Base-by-base conservation (phyloP, 2,329 filamentous ascomycete species). In the Ustilaginoidea virens region DNA sequence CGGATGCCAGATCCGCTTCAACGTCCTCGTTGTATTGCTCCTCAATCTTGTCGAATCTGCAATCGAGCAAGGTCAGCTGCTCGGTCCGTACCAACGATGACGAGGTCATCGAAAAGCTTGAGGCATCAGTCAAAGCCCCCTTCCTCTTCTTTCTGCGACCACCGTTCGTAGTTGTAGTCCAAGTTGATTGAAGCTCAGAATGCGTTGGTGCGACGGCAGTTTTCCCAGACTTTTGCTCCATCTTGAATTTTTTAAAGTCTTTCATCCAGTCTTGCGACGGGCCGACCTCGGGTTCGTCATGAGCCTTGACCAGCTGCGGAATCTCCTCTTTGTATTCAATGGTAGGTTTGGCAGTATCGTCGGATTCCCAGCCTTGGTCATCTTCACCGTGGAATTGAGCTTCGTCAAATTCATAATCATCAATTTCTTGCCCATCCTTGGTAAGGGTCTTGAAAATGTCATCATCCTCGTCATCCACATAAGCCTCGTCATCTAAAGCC, bases 201-300 rank as follows among this genome's bases (percentile, higher is more conserved):
- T 66, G 66, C 17, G 51, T 46, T n/a, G 51, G 45, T 1, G 66
- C 62, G 5, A 50, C 53, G 19, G 43, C 49, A 15, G 44, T 43
- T 36, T 62, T 47, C 11, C 51, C 49, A 1, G 49, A 48, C 41
- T 71, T 73, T 43, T 76, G 66, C 34, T 86, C 81, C 46, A 80
- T 80, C 54, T 96, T 94, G 65, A 92, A 96, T 48, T 90, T 82
- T 43, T 81, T 80, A 58, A 93, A 96, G 44, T 94, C 80, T 32
- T 78, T 74, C 54, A 96, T 67, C 85, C 90, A 98, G 41, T 81
- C 78, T 35, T 82, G 78, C 31, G 80, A 74, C 11, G 63, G 68
- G 3, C 66, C 67, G 31, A 78, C 71, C 17, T 74, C 69, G 4
- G 68, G 58, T 4, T 61, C 55, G 30, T 65, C 61, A 14, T 52